Evolutionary conservation across 2,329 filamentous ascomycete species (phyloP).

Genomic region (Arthrobotrys entomopaga): DNA sequence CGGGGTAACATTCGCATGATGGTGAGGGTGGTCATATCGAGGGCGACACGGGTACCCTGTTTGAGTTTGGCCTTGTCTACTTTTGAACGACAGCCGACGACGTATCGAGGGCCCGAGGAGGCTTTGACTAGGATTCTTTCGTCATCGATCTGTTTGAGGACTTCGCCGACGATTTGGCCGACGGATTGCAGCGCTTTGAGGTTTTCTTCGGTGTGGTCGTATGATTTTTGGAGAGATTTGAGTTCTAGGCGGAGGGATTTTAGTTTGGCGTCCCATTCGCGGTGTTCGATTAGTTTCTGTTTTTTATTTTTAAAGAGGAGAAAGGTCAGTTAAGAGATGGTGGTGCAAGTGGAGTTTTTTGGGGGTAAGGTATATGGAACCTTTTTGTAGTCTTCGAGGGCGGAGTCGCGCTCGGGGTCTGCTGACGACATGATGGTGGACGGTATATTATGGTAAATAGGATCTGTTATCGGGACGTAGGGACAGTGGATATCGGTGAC

Average conservation of each 20-base stretch:
- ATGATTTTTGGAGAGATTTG: conserved; percentile 93
- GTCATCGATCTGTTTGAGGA: conserved; percentile 97
- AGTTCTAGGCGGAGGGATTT: conserved; percentile 94
- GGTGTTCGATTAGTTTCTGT: conserved; percentile 79
- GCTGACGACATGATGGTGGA: conserved; percentile 55
- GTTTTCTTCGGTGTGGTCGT: conserved; percentile 97
- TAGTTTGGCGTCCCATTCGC: conserved; percentile 98
- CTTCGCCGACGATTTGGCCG: conserved; percentile 98
- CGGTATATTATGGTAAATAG: background rate
- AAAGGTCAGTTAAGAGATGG: conserved; percentile 18
- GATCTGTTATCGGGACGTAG: background rate
- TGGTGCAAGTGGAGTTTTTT: background rate
- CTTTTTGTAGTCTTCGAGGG: conserved; percentile 82
- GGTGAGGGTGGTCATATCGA: conserved; percentile 99
- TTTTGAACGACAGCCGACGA: conserved; percentile 97
- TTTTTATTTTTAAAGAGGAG: too few relatives aligned
- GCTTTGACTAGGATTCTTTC: conserved; percentile 96
- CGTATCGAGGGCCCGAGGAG: conserved; percentile 95
- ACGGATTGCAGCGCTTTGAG: conserved; percentile 99
- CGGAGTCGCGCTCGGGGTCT: conserved; percentile 71
- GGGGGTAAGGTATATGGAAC: too few relatives aligned
- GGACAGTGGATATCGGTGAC: background rate
- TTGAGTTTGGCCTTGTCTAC: conserved; percentile 97
- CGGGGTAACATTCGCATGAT: conserved; percentile 99
- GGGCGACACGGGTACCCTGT: conserved; percentile 95